Conservation (phyloP, 768 basidiomycete species). For the Psilocybe subaeruginosa region DNA sequence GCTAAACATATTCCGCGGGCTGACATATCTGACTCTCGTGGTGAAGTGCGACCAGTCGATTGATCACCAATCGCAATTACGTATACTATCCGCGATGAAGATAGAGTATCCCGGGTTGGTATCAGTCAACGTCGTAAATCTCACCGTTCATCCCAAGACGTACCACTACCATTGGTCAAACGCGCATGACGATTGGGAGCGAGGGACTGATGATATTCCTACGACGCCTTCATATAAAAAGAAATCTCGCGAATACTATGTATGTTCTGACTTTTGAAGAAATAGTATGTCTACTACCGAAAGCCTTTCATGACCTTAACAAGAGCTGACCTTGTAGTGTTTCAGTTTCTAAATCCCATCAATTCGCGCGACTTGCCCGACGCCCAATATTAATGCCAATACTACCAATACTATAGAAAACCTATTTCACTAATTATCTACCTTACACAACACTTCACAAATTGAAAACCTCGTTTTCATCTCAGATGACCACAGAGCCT, state of each 20-base stretch:
- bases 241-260: constrained; percentile 7
- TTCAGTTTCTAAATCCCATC: no score
- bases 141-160: constrained; percentile 1
- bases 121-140: constrained; percentile 3
- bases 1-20: constrained; percentile 8
- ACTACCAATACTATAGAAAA: no score
- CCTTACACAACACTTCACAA: no score
- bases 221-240: background rate
- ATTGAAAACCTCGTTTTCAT: no score
- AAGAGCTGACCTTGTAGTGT: no score
- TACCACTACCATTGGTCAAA: constrained; percentile 18
- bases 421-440: no score
- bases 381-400: no score
- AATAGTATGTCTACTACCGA: no score
- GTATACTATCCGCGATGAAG: constrained; percentile 5
- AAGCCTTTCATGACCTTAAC: no score
- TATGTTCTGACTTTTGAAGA: constrained; percentile 7
- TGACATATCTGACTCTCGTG: constrained; percentile 6
- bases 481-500: no score
- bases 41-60: background rate
- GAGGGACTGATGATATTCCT: background rate
- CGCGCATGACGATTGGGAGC: constrained; percentile 8
- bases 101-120: constrained; percentile 6
- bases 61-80: background rate
- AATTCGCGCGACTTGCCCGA: no score